Evolutionary conservation across 805 yeast species (phyloP).

Genomic region (Debaryomyces maramus): DNA sequence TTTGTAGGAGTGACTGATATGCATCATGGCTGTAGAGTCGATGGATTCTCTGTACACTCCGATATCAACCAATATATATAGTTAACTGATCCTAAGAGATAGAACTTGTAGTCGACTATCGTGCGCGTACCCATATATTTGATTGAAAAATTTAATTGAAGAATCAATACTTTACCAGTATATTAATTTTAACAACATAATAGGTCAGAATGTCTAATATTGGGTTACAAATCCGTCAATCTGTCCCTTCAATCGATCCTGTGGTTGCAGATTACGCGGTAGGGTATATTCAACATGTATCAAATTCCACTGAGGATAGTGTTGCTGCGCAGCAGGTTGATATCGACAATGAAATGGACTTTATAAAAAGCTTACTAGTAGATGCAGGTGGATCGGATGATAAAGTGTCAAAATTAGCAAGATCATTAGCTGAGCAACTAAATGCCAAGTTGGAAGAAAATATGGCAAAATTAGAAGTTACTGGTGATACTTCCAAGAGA

Average conservation of each 20-base stretch:
- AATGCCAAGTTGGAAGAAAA: conserved; percentile 59
- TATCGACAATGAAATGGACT: conserved; percentile 64
- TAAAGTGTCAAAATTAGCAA: conserved; percentile 52
- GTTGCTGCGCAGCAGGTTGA: conserved; percentile 75
- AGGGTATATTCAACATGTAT: conserved; percentile 84
- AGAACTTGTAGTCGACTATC: no score
- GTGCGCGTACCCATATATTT: conserved; percentile 1
- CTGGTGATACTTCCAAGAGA: conserved; percentile 87
- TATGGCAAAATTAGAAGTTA: conserved; percentile 69
- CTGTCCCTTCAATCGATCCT: conserved; percentile 83
- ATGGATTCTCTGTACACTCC: no score
- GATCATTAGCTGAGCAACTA: conserved; percentile 48
- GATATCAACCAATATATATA: no score
- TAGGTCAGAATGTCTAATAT: conserved; percentile 37
- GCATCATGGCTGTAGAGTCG: no score
- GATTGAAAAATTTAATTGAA: not conserved
- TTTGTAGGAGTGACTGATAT: no score
- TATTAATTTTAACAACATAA: not conserved
- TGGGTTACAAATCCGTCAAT: conserved; percentile 70
- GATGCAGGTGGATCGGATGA: conserved; percentile 80
- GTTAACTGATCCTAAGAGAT: no score
- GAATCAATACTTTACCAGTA: not conserved
- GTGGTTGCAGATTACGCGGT: conserved; percentile 87
- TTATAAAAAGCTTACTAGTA: conserved; percentile 60
- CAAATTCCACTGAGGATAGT: conserved; percentile 76